These are phyloP conservation scores for Cyclostephanos tholiformis DNA, from an alignment of 108 stramenopile species.

Conservation along the genomic window DNA sequence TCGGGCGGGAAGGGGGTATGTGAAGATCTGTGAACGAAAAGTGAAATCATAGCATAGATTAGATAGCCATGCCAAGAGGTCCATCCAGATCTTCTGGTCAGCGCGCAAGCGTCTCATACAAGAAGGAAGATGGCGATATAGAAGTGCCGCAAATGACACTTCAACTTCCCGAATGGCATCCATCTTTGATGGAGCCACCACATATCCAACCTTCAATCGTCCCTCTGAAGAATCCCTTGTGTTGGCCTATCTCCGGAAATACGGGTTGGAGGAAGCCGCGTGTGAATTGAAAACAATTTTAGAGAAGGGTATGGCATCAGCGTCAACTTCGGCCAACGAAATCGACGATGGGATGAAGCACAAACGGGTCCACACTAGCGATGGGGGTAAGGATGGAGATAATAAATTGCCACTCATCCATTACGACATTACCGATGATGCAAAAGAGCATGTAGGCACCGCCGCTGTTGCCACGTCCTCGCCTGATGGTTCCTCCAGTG, in stretches of 20 bases:
- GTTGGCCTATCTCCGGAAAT: slow-evolving; percentile 68
- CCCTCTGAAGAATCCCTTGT: slow-evolving; percentile 63
- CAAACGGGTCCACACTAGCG: slow-evolving; percentile 1
- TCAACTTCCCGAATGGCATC: neutral
- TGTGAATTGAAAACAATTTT: slow-evolving; percentile 53
- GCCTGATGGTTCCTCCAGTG: neutral
- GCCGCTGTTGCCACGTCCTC: slow-evolving; percentile 4
- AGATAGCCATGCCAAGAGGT: neutral
- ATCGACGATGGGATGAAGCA: slow-evolving; percentile 18
- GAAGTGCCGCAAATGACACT: neutral
- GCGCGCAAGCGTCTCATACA: neutral
- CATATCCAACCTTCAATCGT: neutral
- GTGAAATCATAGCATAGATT: no score
- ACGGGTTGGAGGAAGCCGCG: slow-evolving; percentile 66
- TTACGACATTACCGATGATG: slow-evolving; percentile 15
- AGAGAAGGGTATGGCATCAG: slow-evolving; percentile 7
- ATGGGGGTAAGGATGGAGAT: neutral
- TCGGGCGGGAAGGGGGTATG: no score
- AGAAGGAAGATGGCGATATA: neutral
- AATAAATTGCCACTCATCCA: slow-evolving; percentile 26
- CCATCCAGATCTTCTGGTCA: neutral
- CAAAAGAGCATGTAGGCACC: neutral
- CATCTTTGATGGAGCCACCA: neutral
- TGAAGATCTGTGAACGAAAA: no score
- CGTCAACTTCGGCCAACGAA: neutral